These are phyloP conservation scores for Clarireedia paspali DNA, from an alignment of 2,329 filamentous ascomycete genomes.

Conservation along the genomic window DNA sequence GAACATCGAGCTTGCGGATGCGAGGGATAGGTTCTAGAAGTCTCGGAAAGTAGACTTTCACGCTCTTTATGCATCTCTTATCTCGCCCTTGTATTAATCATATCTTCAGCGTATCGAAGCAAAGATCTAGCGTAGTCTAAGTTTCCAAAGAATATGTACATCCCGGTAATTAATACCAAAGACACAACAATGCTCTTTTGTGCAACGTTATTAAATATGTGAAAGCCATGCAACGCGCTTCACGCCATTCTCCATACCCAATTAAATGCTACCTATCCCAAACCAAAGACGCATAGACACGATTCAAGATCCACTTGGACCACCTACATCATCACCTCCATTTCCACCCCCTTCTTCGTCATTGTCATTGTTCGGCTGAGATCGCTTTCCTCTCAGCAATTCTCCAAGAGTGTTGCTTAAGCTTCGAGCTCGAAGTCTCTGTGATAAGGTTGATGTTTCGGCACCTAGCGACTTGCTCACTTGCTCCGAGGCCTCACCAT, in stretches of 20 bases:
- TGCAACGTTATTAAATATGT: neutral
- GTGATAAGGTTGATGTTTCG: constrained; percentile 13
- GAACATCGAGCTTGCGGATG: too few relatives aligned
- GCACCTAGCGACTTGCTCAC: constrained; percentile 18
- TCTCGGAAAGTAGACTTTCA: too few relatives aligned
- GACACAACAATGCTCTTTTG: neutral
- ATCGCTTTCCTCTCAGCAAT: constrained; percentile 19
- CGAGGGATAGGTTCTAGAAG: too few relatives aligned
- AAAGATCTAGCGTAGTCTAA: neutral
- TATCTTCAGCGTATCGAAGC: neutral
- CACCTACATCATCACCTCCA: constrained; percentile 22
- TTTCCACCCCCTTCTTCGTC: constrained; percentile 10
- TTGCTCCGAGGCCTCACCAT: constrained; percentile 3
- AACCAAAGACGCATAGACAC: neutral
- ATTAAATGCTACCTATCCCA: constrained; percentile 2
- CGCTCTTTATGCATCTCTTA: too few relatives aligned
- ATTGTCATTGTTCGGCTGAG: neutral
- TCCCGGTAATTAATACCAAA: neutral
- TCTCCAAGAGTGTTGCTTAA: constrained; percentile 27
- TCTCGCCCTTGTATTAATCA: neutral
- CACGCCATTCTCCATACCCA: constrained; percentile 7
- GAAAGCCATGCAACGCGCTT: neutral
- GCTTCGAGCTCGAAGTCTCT: constrained; percentile 23
- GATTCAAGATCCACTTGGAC: constrained; percentile 21
- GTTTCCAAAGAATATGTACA: neutral